Evolutionary conservation across 352 stramenopile species (phyloP), one percentile per base, ranked within the genome.

Genomic region (Globisporangium splendens): DNA sequence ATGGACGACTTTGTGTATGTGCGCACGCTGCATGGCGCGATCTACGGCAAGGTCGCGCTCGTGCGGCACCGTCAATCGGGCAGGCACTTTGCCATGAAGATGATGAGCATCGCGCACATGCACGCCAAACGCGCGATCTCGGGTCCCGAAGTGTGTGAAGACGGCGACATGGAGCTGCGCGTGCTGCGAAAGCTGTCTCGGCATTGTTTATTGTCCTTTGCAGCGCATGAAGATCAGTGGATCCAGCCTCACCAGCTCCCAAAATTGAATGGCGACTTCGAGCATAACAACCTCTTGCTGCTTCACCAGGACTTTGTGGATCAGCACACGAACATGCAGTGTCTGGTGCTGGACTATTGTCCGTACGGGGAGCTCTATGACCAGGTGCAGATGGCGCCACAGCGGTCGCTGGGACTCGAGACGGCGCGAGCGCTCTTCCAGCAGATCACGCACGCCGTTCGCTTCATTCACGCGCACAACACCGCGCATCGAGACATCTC

Each of bases 401-500:
- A 21, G 47, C 59, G 20, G 49, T 83, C 6, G 56, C 52, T 3
- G 10, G 21, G 46, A n/a, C 21, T 83, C 5, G 64, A 68, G 24
- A 66, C 56, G 1, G 65, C 77, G 14, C 68, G 61, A 2, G 21
- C 46, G 8, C 76, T 60, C 46, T 90, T 90, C 55, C 8, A 44
- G 15, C 80, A 90, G 50, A 80, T 88, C 38, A 63, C 67, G 13
- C 66, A 59, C 11, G 80, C 70, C 7, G 60, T 90, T 17, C 59
- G 46, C 28, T 84, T 79, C 56, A 63, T 90, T 18, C 80, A 90
- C 54, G 51, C 62, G 7, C 64, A 61, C 3, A 74, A 74, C 50
- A 79, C 88, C 22, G 77, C 78, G 10, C 80, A 90, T 53, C 78
- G 77, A 49, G 79, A 89, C 50, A 53, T 90, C 46, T 88, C 77